Conservation (phyloP, 495 filamentous ascomycete species). For the Aspergillus incahuasiensis region DNA sequence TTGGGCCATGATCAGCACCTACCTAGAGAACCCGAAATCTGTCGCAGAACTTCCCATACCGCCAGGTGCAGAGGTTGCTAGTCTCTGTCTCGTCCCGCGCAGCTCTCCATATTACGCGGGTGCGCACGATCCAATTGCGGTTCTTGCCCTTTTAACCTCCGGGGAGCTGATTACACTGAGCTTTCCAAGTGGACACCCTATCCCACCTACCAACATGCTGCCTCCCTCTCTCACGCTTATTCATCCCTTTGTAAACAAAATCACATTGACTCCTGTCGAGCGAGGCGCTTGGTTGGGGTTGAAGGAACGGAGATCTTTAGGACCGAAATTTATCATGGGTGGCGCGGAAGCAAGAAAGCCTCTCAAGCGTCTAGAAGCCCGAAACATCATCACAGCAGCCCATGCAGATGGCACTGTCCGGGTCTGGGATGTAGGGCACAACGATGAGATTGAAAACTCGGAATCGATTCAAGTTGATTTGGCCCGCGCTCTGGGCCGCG, state of each 20-base stretch:
- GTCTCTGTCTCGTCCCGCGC: conserved; percentile 80
- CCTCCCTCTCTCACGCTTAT: conserved; percentile 78
- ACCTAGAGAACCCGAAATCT: conserved; percentile 68
- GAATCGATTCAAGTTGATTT: conserved; percentile 79
- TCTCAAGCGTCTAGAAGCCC: conserved; percentile 68
- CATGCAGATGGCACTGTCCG: conserved; percentile 85
- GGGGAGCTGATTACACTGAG: conserved; percentile 85
- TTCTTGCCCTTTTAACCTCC: conserved; percentile 72
- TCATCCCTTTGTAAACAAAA: conserved; percentile 77
- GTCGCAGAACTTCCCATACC: conserved; percentile 71
- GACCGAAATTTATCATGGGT: conserved; percentile 69
- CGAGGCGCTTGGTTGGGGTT: conserved; percentile 85
- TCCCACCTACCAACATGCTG: conserved; percentile 85
- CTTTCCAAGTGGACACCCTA: conserved; percentile 86
- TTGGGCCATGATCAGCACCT: conserved; percentile 72
- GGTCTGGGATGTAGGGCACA: conserved; percentile 86
- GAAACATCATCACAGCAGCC: conserved; percentile 75
- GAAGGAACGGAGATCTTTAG: conserved; percentile 66
- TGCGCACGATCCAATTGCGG: conserved; percentile 80
- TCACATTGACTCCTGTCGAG: conserved; percentile 62
- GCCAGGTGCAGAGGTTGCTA: conserved; percentile 68
- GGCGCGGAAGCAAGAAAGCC: conserved; percentile 64
- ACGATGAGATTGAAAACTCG: conserved; percentile 88
- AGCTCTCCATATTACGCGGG: conserved; percentile 79
- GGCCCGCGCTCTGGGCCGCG: conserved; percentile 72